Conservation (phyloP, 1,284 basidiomycete genomes). For the Tremellales sp. region DNA sequence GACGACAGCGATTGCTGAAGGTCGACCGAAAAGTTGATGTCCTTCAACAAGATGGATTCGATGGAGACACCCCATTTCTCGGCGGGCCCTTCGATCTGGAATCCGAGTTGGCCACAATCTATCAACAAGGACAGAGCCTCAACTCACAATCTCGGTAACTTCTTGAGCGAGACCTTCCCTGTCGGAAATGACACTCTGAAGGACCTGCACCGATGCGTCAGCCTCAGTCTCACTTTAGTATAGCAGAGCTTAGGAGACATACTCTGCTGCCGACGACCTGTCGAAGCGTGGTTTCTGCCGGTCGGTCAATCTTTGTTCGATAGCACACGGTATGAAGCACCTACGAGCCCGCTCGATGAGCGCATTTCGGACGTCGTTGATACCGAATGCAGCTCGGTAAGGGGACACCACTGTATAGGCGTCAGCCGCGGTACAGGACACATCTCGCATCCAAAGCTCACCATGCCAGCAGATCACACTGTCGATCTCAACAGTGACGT, state of each 20-base stretch:
- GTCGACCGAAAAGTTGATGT: slow-evolving; percentile 84
- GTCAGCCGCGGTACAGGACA: slow-evolving; percentile 3
- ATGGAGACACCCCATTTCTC: slow-evolving; percentile 89
- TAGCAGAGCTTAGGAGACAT: background rate
- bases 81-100: slow-evolving; percentile 54
- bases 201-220: slow-evolving; percentile 16
- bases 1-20: slow-evolving; percentile 87
- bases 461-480: slow-evolving; percentile 47
- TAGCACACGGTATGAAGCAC: slow-evolving; percentile 6
- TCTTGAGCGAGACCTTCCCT: slow-evolving; percentile 94
- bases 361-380: slow-evolving; percentile 79
- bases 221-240: background rate
- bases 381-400: slow-evolving; percentile 88
- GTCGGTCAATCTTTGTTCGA: background rate
- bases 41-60: slow-evolving; percentile 74
- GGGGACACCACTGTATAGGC: slow-evolving; percentile 53
- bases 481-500: slow-evolving; percentile 54
- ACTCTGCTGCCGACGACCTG: slow-evolving; percentile 87
- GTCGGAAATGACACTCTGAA: slow-evolving; percentile 60
- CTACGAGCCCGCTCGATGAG: slow-evolving; percentile 79
- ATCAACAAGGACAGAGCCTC: background rate
- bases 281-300: slow-evolving; percentile 75
- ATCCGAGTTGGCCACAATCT: slow-evolving; percentile 1
- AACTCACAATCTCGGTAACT: slow-evolving; percentile 83
- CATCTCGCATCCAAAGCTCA: slow-evolving; percentile 27